These are phyloP conservation scores for Coccomyxa sp. DNA, from an alignment of 139 green algal species.

Conservation along the genomic window DNA sequence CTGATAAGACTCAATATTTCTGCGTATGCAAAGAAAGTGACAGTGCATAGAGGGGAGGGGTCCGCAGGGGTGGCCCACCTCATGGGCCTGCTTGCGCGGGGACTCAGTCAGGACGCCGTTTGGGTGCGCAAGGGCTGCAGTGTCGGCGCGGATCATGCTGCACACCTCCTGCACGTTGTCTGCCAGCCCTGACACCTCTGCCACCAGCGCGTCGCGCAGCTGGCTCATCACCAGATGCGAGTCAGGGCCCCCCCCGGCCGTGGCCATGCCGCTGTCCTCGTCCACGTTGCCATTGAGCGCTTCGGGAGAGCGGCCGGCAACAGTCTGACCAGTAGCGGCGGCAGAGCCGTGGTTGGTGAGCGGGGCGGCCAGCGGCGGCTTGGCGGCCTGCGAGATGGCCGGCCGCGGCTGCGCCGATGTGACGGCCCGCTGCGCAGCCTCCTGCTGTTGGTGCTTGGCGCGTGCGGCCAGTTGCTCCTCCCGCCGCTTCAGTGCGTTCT, in stretches of 20 bases:
- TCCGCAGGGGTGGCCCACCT: not conserved
- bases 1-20: not conserved
- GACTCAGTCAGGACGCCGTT: not conserved
- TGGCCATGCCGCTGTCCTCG: too few relatives aligned
- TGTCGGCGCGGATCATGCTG: not conserved
- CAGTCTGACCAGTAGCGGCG: too few relatives aligned
- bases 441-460: not conserved
- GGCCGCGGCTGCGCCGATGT: not conserved
- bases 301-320: too few relatives aligned
- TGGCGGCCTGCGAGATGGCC: not conserved
- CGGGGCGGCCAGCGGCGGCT: not conserved
- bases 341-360: too few relatives aligned
- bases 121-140: not conserved
- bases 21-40: not conserved
- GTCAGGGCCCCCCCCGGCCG: too few relatives aligned
- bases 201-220: not conserved
- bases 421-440: slow-evolving; percentile 1
- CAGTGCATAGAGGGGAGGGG: not conserved
- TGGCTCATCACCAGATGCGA: not conserved
- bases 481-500: slow-evolving; percentile 32
- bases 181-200: not conserved
- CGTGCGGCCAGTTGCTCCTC: not conserved
- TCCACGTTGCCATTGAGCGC: too few relatives aligned
- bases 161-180: not conserved
- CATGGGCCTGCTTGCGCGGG: not conserved